phyloP scores from a whole-genome alignment of 169 alveolate species.

The Eimeria acervulina region DNA sequence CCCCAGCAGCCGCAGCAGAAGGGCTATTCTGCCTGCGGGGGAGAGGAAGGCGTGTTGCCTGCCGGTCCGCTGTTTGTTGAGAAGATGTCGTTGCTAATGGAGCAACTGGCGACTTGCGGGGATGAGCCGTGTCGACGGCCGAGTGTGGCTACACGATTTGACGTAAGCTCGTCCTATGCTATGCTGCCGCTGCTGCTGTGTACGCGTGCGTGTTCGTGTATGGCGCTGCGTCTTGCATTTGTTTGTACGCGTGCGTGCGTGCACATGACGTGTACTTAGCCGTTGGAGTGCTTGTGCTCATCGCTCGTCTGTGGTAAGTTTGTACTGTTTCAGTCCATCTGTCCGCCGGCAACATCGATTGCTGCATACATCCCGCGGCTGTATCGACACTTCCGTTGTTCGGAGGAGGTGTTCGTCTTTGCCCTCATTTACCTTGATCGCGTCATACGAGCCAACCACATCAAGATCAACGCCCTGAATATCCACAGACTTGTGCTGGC shows the following conservation, averaged over 20 bases:
- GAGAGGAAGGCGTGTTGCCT: constrained; percentile 76
- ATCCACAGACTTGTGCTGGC: constrained; percentile 73
- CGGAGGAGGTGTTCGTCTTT: constrained; percentile 76
- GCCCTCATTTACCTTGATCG: constrained; percentile 72
- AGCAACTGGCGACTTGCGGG: constrained; percentile 68
- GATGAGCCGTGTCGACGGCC: constrained; percentile 70
- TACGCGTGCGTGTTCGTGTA: not conserved
- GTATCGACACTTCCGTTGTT: constrained; percentile 75
- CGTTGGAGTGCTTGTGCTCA: not conserved
- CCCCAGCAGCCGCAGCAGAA: constrained; percentile 23
- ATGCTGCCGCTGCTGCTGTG: not conserved
- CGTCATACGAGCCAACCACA: constrained; percentile 69
- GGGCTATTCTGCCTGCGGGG: constrained; percentile 68
- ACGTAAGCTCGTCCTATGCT: constrained; percentile 32
- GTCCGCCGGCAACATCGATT: constrained; percentile 75
- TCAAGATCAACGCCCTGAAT: constrained; percentile 71
- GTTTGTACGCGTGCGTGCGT: not conserved
- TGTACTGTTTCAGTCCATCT: constrained; percentile 48
- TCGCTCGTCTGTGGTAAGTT: not conserved
- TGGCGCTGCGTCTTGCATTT: not conserved
- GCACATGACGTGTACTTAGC: not conserved
- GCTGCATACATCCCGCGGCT: constrained; percentile 74
- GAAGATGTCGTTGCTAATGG: constrained; percentile 68
- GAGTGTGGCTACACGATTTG: constrained; percentile 68
- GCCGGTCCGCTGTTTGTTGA: constrained; percentile 75